phyloP scores from a whole-genome alignment of 768 basidiomycete species.

The Suillus fuscotomentosus region DNA sequence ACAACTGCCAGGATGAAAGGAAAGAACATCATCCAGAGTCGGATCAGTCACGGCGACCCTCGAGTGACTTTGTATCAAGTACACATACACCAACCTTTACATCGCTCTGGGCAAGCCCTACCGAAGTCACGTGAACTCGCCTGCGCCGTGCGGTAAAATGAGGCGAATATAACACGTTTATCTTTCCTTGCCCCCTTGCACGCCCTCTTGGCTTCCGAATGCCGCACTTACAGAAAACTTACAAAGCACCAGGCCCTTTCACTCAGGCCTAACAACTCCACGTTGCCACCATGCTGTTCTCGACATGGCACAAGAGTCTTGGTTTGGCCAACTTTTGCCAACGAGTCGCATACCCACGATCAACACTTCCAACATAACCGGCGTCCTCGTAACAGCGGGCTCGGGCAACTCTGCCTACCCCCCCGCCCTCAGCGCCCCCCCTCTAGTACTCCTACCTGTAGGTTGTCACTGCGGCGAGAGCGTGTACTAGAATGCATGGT shows the following conservation, averaged over 20 bases:
- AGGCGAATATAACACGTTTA: too few species aligned
- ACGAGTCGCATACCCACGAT: background rate
- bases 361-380: background rate
- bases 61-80: background rate
- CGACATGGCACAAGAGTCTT: background rate
- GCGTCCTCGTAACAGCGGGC: background rate
- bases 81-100: background rate
- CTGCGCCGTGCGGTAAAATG: too few species aligned
- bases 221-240: background rate
- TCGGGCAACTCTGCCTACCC: too few species aligned
- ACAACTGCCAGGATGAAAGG: constrained; percentile 17
- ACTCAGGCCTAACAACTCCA: background rate
- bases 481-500: background rate
- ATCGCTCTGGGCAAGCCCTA: background rate
- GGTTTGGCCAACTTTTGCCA: background rate
- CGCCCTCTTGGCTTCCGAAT: too few species aligned
- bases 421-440: too few species aligned
- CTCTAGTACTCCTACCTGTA: too few species aligned
- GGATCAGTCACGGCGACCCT: background rate
- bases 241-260: background rate
- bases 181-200: too few species aligned
- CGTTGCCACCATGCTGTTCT: background rate
- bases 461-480: background rate
- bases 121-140: too few species aligned
- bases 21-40: constrained; percentile 10